Percentiles rank a stretch among this genome's conserved stretches.
Conservation (phyloP, 257 asterid species). For the Apocynum venetum region DNA sequence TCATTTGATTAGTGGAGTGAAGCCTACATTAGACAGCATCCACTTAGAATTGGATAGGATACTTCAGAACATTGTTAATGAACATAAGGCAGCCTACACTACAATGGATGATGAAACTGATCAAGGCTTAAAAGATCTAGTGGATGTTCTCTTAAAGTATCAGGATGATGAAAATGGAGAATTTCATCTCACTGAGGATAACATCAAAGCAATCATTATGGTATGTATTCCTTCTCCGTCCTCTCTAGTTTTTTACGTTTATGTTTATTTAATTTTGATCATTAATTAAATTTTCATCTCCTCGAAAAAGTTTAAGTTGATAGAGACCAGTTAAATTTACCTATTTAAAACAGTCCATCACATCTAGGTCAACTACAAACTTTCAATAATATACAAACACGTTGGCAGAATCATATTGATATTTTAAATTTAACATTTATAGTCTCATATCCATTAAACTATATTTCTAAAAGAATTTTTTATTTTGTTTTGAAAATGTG, state of each 20-base stretch:
- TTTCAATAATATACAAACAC: no score
- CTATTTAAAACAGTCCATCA: no score
- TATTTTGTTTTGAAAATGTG: no score
- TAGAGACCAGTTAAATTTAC: no score
- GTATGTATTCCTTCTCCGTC: conserved; percentile 2
- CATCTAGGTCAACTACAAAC: no score
- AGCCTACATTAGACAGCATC: conserved; percentile 14
- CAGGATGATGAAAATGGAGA: conserved; percentile 11
- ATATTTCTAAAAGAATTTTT: no score
- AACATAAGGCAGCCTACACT: conserved; percentile 1
- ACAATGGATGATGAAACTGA: neutral
- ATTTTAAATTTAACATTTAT: no score
- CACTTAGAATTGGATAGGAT: conserved; percentile 22
- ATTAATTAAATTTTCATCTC: no score
- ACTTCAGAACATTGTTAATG: conserved; percentile 25
- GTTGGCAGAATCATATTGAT: no score
- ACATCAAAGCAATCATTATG: conserved; percentile 27
- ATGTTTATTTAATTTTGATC: no score
- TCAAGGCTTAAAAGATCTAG: conserved; percentile 8
- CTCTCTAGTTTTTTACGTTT: neutral
- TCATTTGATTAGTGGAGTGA: conserved; percentile 25
- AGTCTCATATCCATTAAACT: no score
- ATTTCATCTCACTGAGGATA: neutral
- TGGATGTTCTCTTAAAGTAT: conserved; percentile 25
- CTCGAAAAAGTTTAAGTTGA: no score